Evolutionary conservation across 331 rosid genomes (phyloP).

Genomic region (Acacia pycnantha): DNA sequence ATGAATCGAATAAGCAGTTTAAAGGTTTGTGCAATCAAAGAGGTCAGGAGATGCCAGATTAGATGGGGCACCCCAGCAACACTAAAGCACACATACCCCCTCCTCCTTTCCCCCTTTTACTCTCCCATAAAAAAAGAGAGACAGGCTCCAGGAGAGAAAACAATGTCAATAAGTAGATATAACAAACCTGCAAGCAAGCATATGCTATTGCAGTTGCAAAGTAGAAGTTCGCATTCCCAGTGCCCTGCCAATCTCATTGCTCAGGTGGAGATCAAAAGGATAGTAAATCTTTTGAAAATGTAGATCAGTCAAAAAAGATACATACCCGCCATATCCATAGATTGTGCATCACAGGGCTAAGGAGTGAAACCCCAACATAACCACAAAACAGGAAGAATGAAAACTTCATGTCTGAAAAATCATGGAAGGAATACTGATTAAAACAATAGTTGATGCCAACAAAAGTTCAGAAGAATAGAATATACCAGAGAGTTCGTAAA

Average conservation of each 20-base stretch:
- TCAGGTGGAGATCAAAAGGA: conserved; percentile 29
- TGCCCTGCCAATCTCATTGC: conserved; percentile 70
- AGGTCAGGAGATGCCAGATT: not conserved
- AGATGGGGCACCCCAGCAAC: not conserved
- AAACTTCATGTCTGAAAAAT: conserved; percentile 79
- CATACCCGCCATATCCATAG: conserved; percentile 99
- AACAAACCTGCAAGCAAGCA: conserved; percentile 78
- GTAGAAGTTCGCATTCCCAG: conserved; percentile 96
- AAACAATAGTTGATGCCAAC: conserved; percentile 24
- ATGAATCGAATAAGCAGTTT: not conserved
- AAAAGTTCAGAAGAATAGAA: conserved; percentile 11
- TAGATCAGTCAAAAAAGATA: conserved; percentile 28
- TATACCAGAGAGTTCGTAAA: conserved; percentile 70
- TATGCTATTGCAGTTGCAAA: conserved; percentile 91
- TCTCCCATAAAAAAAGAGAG: not conserved
- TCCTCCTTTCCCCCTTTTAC: not conserved
- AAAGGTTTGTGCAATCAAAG: not conserved
- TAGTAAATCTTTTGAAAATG: conserved; percentile 23
- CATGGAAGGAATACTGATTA: conserved; percentile 33
- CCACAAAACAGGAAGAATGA: conserved; percentile 88
- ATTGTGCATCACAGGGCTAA: conserved; percentile 99
- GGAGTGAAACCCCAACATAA: conserved; percentile 82
- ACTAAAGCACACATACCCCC: not conserved
- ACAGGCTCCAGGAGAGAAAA: not conserved
- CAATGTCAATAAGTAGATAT: not conserved